These are phyloP conservation scores for Xylaria sp. DNA, from an alignment of 2,329 filamentous ascomycete species.

Conservation along the genomic window DNA sequence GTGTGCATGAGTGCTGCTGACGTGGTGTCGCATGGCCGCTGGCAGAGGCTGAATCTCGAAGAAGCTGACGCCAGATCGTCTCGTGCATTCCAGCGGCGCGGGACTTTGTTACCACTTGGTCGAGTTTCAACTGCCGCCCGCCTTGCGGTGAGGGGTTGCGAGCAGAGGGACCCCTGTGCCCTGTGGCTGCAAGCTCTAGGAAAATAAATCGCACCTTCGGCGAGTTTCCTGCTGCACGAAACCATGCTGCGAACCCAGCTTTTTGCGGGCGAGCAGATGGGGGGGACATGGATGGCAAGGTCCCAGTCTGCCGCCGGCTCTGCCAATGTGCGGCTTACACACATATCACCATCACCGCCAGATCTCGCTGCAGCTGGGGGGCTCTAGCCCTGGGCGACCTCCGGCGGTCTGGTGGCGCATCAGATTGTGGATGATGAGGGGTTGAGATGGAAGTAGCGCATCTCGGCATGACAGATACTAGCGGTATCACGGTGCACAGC, in stretches of 20 bases:
- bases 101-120: slow-evolving; percentile 5
- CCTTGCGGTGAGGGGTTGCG: slow-evolving; percentile 25
- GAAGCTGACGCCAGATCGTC: slow-evolving; percentile 5
- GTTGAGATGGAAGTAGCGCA: slow-evolving; percentile 16
- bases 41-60: slow-evolving; percentile 9
- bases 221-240: slow-evolving; percentile 29
- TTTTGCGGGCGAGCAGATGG: slow-evolving; percentile 7
- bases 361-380: background rate
- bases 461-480: slow-evolving; percentile 19
- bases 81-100: slow-evolving; percentile 23
- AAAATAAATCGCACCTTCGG: slow-evolving; percentile 29
- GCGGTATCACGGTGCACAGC: slow-evolving; percentile 17
- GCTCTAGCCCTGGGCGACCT: background rate
- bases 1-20: slow-evolving; percentile 14
- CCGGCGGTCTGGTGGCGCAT: slow-evolving; percentile 11
- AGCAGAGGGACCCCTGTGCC: slow-evolving; percentile 6
- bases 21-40: slow-evolving; percentile 24
- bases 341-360: background rate
- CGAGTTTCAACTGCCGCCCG: slow-evolving; percentile 32
- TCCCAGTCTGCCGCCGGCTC: slow-evolving; percentile 11
- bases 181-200: slow-evolving; percentile 23
- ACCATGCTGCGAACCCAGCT: slow-evolving; percentile 12
- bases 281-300: slow-evolving; percentile 25
- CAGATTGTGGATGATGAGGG: slow-evolving; percentile 7
- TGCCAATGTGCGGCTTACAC: slow-evolving; percentile 6